Conservation (phyloP, 208 protist genomes). For the Leishmania arabica region DNA sequence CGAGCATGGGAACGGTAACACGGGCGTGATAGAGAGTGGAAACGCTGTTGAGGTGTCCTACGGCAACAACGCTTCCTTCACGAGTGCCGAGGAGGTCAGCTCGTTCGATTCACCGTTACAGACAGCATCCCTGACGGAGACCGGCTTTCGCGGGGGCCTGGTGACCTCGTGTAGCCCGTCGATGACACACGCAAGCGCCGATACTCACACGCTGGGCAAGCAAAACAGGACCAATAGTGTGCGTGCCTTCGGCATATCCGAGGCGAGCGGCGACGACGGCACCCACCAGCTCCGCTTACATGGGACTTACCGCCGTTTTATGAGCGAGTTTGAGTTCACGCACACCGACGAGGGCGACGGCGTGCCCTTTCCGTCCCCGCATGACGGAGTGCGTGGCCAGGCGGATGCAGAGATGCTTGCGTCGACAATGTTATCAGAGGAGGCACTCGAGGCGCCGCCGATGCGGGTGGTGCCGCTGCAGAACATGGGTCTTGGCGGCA, state of each 20-base stretch:
- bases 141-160: background rate
- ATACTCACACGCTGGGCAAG: background rate
- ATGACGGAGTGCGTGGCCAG: constrained; percentile 41
- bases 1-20: background rate
- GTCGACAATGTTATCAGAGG: constrained; percentile 15
- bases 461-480: constrained; percentile 28
- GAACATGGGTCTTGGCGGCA: constrained; percentile 21
- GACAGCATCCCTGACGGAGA: background rate
- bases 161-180: background rate
- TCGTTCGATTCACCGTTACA: background rate
- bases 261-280: constrained; percentile 13
- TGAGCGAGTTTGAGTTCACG: constrained; percentile 28
- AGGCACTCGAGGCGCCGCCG: constrained; percentile 7
- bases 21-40: no score
- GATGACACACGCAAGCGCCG: no score
- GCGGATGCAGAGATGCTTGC: constrained; percentile 29
- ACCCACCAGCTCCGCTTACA: constrained; percentile 8
- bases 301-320: constrained; percentile 27
- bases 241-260: background rate
- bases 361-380: constrained; percentile 37
- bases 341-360: constrained; percentile 1
- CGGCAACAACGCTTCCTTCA: background rate
- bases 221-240: constrained; percentile 1
- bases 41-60: no score
- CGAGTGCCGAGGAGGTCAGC: background rate